Percentiles rank a stretch among this genome's conserved stretches.
phyloP scores from a whole-genome alignment of 441 rosid genomes.

The Adansonia rubrostipa region DNA sequence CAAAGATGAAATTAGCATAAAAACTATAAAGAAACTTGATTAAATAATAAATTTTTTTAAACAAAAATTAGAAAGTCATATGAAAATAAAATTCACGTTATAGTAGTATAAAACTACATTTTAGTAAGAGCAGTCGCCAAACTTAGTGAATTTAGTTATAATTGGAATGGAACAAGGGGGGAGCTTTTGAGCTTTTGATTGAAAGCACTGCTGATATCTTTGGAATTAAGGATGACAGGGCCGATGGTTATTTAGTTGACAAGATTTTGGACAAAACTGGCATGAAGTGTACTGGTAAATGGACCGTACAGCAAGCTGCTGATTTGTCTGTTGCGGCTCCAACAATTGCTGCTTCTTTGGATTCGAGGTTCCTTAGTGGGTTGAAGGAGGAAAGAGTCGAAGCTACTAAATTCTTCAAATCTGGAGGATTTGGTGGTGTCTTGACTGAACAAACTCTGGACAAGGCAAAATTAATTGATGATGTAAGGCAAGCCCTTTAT shows the following conservation, averaged over 20 bases:
- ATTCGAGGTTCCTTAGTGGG: slow-evolving; percentile 22
- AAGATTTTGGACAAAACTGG: slow-evolving; percentile 20
- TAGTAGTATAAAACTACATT: too few species aligned
- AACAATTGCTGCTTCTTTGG: slow-evolving; percentile 20
- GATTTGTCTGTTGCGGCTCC: slow-evolving; percentile 14
- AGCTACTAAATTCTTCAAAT: slow-evolving; percentile 10
- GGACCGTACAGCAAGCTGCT: slow-evolving; percentile 21
- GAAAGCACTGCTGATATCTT: slow-evolving; percentile 20
- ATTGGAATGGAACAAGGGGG: slow-evolving; percentile 14
- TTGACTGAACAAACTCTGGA: slow-evolving; percentile 1
- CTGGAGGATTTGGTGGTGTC: slow-evolving; percentile 13
- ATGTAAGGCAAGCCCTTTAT: slow-evolving; percentile 15
- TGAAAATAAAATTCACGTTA: too few species aligned
- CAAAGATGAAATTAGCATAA: too few species aligned
- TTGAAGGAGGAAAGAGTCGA: slow-evolving; percentile 16
- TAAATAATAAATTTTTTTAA: too few species aligned
- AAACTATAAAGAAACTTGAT: too few species aligned
- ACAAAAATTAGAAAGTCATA: too few species aligned
- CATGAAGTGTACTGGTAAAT: slow-evolving; percentile 20
- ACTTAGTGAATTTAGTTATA: too few species aligned
- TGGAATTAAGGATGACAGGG: slow-evolving; percentile 17
- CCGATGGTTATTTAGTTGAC: slow-evolving; percentile 14
- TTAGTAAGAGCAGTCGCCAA: too few species aligned
- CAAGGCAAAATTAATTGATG: slow-evolving; percentile 19
- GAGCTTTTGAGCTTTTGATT: slow-evolving; percentile 15